These are phyloP conservation scores for Kazachstania sp. DNA, from an alignment of 1,139 yeast species.

Conservation along the genomic window DNA sequence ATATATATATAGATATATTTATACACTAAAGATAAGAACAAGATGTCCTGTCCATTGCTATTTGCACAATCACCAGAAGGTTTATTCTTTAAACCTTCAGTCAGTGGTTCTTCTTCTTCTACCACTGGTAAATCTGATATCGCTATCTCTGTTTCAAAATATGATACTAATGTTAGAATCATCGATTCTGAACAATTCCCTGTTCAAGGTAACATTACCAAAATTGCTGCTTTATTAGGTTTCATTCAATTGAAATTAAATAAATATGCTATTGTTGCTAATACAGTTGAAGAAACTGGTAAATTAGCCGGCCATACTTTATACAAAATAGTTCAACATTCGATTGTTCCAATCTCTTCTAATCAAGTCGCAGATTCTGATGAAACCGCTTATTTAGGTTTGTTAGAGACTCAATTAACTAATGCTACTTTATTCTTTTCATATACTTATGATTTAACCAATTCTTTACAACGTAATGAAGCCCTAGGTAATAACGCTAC, in stretches of 20 bases:
- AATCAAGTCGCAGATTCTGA: slow-evolving; percentile 36
- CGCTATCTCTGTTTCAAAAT: slow-evolving; percentile 21
- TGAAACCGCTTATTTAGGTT: slow-evolving; percentile 53
- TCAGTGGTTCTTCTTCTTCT: slow-evolving; percentile 7
- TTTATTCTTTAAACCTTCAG: slow-evolving; percentile 21
- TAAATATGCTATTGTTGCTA: slow-evolving; percentile 50
- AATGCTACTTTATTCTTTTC: slow-evolving; percentile 72
- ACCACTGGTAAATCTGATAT: slow-evolving; percentile 8
- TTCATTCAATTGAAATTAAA: slow-evolving; percentile 46
- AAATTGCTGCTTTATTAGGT: slow-evolving; percentile 70
- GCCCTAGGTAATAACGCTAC: slow-evolving; percentile 5
- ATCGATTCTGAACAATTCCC: slow-evolving; percentile 31
- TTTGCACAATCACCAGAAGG: slow-evolving; percentile 25
- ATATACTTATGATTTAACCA: slow-evolving; percentile 72
- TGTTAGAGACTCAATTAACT: slow-evolving; percentile 59
- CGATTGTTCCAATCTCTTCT: slow-evolving; percentile 43
- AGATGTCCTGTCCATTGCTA: slow-evolving; percentile 22
- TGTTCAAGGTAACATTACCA: slow-evolving; percentile 27
- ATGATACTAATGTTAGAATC: slow-evolving; percentile 19
- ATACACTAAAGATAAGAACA: no score
- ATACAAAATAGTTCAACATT: slow-evolving; percentile 49
- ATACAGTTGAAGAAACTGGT: slow-evolving; percentile 56
- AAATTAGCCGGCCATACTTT: slow-evolving; percentile 53
- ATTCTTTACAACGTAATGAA: slow-evolving; percentile 54
- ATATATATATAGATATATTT: no score